Conservation (phyloP, 495 filamentous ascomycete species). For the Hypomontagnella submonticulosa region DNA sequence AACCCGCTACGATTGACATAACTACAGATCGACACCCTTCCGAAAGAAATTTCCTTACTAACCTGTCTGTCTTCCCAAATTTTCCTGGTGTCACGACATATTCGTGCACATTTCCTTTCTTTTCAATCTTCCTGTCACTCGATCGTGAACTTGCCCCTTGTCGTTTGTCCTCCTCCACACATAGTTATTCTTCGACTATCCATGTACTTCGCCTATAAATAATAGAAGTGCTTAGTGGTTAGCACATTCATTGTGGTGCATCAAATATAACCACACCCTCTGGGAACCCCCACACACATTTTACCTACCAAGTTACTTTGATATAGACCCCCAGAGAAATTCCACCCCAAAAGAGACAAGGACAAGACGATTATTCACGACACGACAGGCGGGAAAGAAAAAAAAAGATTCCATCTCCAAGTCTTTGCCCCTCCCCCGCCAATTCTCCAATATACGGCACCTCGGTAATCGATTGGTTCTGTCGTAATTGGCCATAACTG, state of each 20-base stretch:
- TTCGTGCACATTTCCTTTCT: conserved; percentile 22
- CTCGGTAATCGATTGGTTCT: conserved; percentile 10
- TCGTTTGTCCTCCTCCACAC: not conserved
- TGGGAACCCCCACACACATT: conserved; percentile 26
- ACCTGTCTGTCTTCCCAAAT: conserved; percentile 14
- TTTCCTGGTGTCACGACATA: conserved; percentile 22
- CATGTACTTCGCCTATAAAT: not conserved
- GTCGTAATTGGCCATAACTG: not conserved
- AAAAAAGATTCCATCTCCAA: conserved; percentile 21
- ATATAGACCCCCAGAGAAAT: conserved; percentile 13
- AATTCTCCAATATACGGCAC: conserved; percentile 10
- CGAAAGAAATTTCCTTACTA: conserved; percentile 30
- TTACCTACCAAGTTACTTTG: conserved; percentile 6
- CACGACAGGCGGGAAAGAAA: conserved; percentile 22
- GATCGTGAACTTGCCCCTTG: conserved; percentile 4
- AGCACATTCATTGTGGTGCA: conserved; percentile 17
- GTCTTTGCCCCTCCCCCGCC: conserved; percentile 29
- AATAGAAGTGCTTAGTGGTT: conserved; percentile 12
- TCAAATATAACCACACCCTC: conserved; percentile 16
- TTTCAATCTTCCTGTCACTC: conserved; percentile 11
- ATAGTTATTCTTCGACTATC: not conserved
- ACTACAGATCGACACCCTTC: conserved; percentile 29
- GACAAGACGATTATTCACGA: conserved; percentile 20
- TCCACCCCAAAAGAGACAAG: conserved; percentile 12
- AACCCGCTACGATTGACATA: conserved; percentile 29